These are phyloP conservation scores for Choanephora cucurbitarum DNA, from an alignment of 371 early-diverging fungal genomes.

Conservation along the genomic window DNA sequence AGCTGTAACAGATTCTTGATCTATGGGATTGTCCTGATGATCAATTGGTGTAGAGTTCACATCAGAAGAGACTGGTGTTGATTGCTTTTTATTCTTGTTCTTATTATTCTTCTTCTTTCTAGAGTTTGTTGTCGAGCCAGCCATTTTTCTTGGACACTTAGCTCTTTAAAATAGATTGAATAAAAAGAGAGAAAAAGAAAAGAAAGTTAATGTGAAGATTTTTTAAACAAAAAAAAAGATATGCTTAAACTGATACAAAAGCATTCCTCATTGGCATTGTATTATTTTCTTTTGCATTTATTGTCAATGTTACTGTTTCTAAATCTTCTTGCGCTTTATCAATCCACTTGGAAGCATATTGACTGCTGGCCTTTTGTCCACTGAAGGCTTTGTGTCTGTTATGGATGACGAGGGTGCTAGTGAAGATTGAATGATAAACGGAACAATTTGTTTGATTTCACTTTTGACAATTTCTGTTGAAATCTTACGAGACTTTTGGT, in stretches of 20 bases:
- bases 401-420: constrained; percentile 1
- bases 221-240: background rate
- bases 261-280: background rate
- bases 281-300: constrained; percentile 3
- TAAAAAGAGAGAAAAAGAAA: constrained; percentile 2
- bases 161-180: background rate
- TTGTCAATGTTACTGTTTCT: constrained; percentile 4
- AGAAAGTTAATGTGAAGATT: background rate
- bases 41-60: constrained; percentile 2
- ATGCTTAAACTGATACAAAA: background rate
- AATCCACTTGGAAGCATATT: constrained; percentile 19
- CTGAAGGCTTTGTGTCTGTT: constrained; percentile 1
- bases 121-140: constrained; percentile 11
- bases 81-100: constrained; percentile 19
- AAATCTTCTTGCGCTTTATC: constrained; percentile 27
- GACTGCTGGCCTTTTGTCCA: constrained; percentile 23
- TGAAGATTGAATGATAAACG: constrained; percentile 4
- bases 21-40: no score
- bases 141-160: constrained; percentile 4
- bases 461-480: constrained; percentile 17
- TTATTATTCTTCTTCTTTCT: constrained; percentile 21
- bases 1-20: background rate
- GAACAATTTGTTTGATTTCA: constrained; percentile 17
- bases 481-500: constrained; percentile 6
- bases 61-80: background rate